phyloP scores from a whole-genome alignment of 345 rosid species.

The Eucalyptus sp. region DNA sequence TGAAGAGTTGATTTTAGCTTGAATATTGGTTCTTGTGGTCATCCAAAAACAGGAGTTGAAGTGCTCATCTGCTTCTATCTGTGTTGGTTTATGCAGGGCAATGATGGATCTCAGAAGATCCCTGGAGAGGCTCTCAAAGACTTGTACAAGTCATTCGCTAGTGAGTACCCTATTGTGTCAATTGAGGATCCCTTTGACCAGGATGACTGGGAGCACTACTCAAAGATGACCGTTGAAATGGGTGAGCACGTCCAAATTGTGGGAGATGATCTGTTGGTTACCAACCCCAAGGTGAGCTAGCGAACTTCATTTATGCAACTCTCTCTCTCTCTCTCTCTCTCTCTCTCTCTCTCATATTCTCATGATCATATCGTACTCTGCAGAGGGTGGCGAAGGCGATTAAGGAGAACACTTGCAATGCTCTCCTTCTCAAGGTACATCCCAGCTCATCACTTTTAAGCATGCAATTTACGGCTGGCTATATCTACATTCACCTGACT shows the following conservation, averaged over 20 bases:
- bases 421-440: constrained; percentile 85
- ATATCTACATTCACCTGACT: neutral
- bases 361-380: neutral
- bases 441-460: neutral
- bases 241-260: constrained; percentile 82
- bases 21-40: neutral
- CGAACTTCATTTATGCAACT: neutral
- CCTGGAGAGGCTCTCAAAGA: constrained; percentile 82
- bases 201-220: constrained; percentile 88
- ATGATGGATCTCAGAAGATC: constrained; percentile 81
- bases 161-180: constrained; percentile 90
- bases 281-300: constrained; percentile 77
- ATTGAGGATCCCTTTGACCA: constrained; percentile 99
- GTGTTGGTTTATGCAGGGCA: constrained; percentile 32
- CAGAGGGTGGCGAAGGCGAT: constrained; percentile 96
- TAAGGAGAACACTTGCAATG: constrained; percentile 77
- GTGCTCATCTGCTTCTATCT: neutral
- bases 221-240: constrained; percentile 70
- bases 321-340: neutral
- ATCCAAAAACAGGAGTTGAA: neutral
- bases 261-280: constrained; percentile 95
- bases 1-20: neutral
- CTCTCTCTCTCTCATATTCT: neutral
- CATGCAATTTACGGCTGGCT: neutral
- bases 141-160: constrained; percentile 73